These are phyloP conservation scores for Ophiosphaerella herpotricha DNA, from an alignment of 2,329 filamentous ascomycete species.

Conservation along the genomic window DNA sequence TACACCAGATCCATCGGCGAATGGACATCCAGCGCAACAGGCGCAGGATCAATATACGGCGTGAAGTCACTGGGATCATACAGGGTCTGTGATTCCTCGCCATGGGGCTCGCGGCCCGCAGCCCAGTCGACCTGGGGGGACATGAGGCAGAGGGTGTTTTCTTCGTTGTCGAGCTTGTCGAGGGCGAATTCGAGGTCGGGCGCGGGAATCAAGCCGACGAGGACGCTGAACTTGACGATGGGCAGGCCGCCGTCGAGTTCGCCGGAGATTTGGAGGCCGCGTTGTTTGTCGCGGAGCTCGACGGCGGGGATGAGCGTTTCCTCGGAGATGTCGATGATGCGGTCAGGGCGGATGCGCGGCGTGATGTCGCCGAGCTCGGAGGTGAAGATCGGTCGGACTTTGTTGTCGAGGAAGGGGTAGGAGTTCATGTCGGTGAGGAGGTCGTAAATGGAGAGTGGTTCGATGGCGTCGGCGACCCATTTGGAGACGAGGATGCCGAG, in stretches of 20 bases:
- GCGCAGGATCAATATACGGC: constrained; percentile 87
- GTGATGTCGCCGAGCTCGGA: constrained; percentile 87
- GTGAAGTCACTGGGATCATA: constrained; percentile 82
- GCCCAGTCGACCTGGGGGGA: constrained; percentile 60
- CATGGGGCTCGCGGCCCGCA: constrained; percentile 53
- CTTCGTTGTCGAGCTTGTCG: constrained; percentile 79
- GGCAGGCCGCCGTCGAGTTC: constrained; percentile 92
- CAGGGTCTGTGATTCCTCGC: constrained; percentile 54
- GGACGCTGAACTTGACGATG: constrained; percentile 75
- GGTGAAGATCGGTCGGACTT: constrained; percentile 88
- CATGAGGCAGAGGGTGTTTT: constrained; percentile 80
- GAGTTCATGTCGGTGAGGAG: constrained; percentile 95
- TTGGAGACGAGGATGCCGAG: constrained; percentile 92
- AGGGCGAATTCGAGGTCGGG: constrained; percentile 93
- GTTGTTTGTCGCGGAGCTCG: constrained; percentile 78
- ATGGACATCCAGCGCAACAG: constrained; percentile 83
- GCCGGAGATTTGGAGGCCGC: constrained; percentile 79
- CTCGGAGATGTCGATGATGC: constrained; percentile 84
- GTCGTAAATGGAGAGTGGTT: constrained; percentile 94
- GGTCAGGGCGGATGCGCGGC: constrained; percentile 71
- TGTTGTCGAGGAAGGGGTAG: constrained; percentile 97
- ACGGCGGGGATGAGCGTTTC: constrained; percentile 79
- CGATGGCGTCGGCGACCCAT: constrained; percentile 95
- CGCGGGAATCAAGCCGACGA: constrained; percentile 90
- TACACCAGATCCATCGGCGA: constrained; percentile 95